Evolutionary conservation across 2,329 filamentous ascomycete genomes (phyloP), one percentile per base, ranked within the genome.

Genomic region (Diatrype stigma): DNA sequence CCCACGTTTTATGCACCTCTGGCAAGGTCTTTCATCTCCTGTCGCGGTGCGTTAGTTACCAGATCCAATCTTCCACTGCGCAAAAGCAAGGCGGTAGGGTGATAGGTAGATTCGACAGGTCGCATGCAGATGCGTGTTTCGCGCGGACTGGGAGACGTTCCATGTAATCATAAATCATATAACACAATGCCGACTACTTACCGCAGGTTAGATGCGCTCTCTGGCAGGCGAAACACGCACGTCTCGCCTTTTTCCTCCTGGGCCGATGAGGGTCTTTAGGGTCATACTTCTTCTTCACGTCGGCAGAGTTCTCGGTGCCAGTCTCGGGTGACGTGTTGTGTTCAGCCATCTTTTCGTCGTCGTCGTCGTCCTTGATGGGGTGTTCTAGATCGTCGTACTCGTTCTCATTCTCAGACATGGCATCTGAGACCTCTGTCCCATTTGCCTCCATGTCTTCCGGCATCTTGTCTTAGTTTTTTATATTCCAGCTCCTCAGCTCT

Each of bases 221-320:
- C 74, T 99, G 94, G 72, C 94, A 99, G 57, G 94, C 93, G 81
- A 88, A 96, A 72, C 94, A 99, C 51, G 94, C 94, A 69, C 94
- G 82, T 61, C 93, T 84, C 35, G 94, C 94, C 80, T 99, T 99
- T 78, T 97, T 99, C 64, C 94, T 84, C 61, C 92, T 81, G 17
- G 94, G 93, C 53, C 94, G 84, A 64, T 87, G 79, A 51, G 93
- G 92, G 68, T 99, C 94, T 71, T 97, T 97, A 51, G 91, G 84
- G 73, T 89, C 80, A 68, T 85, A 79, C 71, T 86, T 87, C 72
- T 87, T 88, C 72, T 84, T 84, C 51, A 74, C 69, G 62, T 81
- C 76, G 51, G 71, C 72, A 56, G 67, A 59, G 56, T 70, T 73
- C 56, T 76, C 72, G 56, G 76, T 72, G 60, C 72, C 69, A 42